Base-by-base conservation (phyloP, 1,284 basidiomycete genomes). In the Ustilago cynodontis region DNA sequence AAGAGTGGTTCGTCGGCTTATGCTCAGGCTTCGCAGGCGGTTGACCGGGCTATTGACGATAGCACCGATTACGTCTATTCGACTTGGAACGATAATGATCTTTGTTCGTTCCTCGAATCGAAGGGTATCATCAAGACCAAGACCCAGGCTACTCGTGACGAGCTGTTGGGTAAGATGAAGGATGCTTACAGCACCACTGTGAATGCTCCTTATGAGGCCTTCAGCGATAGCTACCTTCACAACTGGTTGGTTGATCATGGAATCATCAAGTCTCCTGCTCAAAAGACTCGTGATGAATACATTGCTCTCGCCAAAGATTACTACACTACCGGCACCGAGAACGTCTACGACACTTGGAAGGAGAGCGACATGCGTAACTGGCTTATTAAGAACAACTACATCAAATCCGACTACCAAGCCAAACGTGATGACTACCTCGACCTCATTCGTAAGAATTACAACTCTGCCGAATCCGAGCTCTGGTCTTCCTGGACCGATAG, bases 191-290 rank as follows among this genome's bases (percentile, higher is more conserved):
- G 66, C 51, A 51, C 78, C 45, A 79, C 80, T 13, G 76, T 79
- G 51, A 79, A 82, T 35, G 79, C 73, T 2, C 82, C 82, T 20
- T 85, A 84, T 72, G 83, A 85, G 51, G 65, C 74, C 20, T 82
- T 71, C 58, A 76, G 70, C n/a, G 71, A 83, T 71, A 76, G 76
- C 64, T 85, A 83, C 78, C 74, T 85, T 41, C 82, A 80, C 76
- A 75, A 82, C 69, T 85, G 84, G 84, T 77, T 85, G 47, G 79
- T 84, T 41, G 70, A 82, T 59, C 81, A 83, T 60, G 83, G 78
- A 51, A 64, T 81, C 65, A 67, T 85, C 59, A 65, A 72, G 50
- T 69, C 71, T 20, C 65, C 75, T 20, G 74, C 74, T n/a, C 56
- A 81, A 49, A 74, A 80, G 78, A 82, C 77, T 29, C 80, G 84